Evolutionary conservation across 129 eudicot genomes (phyloP).

Genomic region (Helichrysum umbraculigerum): DNA sequence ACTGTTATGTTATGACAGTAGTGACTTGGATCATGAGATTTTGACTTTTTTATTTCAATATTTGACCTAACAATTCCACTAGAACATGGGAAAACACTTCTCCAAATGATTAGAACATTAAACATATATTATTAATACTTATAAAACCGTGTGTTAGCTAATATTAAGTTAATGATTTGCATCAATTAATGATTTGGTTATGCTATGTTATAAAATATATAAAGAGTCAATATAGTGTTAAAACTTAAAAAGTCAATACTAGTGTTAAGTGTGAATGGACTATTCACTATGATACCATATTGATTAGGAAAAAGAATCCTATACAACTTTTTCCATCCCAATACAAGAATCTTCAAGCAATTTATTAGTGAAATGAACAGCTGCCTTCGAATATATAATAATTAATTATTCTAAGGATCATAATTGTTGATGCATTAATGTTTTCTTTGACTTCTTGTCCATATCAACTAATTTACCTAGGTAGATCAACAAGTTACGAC

Average conservation of each 20-base stretch:
- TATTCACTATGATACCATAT: slow-evolving; percentile 5
- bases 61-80: slow-evolving; percentile 23
- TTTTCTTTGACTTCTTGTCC: background rate
- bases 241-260: slow-evolving; percentile 14
- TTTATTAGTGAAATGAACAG: background rate
- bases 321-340: slow-evolving; percentile 21
- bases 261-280: slow-evolving; percentile 16
- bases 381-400: background rate
- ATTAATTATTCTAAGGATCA: background rate
- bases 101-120: slow-evolving; percentile 1
- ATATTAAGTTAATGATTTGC: slow-evolving; percentile 6
- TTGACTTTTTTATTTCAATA: slow-evolving; percentile 16
- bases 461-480: background rate
- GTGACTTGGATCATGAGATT: slow-evolving; percentile 32
- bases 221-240: slow-evolving; percentile 12
- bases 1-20: slow-evolving; percentile 15
- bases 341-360: slow-evolving; percentile 23
- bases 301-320: slow-evolving; percentile 19
- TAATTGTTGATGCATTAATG: background rate
- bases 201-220: background rate
- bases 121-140: background rate
- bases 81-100: slow-evolving; percentile 1
- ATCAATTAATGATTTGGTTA: background rate
- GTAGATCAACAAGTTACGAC: background rate
- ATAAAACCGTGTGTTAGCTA: background rate